A percentile compares a stretch with the other conserved stretches of the same genome.
These are phyloP conservation scores for Aspergillus sp. DNA, from an alignment of 2,329 filamentous ascomycete genomes.

Conservation along the genomic window DNA sequence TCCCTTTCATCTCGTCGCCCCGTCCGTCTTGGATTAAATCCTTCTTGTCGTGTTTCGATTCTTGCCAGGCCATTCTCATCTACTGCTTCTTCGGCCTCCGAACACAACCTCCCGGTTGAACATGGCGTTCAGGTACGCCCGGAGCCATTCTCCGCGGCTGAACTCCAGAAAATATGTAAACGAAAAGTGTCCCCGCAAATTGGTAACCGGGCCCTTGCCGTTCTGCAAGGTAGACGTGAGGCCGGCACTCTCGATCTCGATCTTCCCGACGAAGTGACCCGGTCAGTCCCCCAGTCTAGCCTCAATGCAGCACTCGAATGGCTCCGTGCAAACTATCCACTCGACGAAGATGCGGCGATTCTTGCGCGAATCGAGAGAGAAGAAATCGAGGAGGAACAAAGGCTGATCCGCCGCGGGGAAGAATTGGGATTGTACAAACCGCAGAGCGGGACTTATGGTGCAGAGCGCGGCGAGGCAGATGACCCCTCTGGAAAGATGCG, in stretches of 20 bases:
- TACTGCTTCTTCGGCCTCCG: slow-evolving; percentile 12
- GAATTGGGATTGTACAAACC: slow-evolving; percentile 35
- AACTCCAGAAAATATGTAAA: slow-evolving; percentile 29
- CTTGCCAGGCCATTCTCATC: slow-evolving; percentile 11
- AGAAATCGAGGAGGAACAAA: slow-evolving; percentile 30
- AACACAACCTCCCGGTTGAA: slow-evolving; percentile 13
- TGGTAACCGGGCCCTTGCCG: slow-evolving; percentile 31
- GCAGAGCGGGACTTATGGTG: slow-evolving; percentile 38
- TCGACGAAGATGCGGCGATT: slow-evolving; percentile 44
- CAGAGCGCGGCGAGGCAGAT: slow-evolving; percentile 33
- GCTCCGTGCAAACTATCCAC: slow-evolving; percentile 34
- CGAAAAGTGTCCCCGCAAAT: slow-evolving; percentile 19
- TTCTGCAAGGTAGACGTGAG: slow-evolving; percentile 38
- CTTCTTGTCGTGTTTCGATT: background rate
- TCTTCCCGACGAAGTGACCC: slow-evolving; percentile 32
- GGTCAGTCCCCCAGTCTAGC: slow-evolving; percentile 23
- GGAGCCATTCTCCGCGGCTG: slow-evolving; percentile 23
- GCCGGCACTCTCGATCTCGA: slow-evolving; percentile 39
- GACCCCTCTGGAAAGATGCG: slow-evolving; percentile 36
- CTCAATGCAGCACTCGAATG: slow-evolving; percentile 33
- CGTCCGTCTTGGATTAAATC: background rate
- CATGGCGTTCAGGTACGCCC: slow-evolving; percentile 20
- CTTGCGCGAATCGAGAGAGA: slow-evolving; percentile 36
- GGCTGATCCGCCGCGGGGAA: slow-evolving; percentile 30
- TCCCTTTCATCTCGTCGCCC: background rate